These are phyloP conservation scores for Cymodocea nodosa DNA, from an alignment of 116 monocot species.

Conservation along the genomic window DNA sequence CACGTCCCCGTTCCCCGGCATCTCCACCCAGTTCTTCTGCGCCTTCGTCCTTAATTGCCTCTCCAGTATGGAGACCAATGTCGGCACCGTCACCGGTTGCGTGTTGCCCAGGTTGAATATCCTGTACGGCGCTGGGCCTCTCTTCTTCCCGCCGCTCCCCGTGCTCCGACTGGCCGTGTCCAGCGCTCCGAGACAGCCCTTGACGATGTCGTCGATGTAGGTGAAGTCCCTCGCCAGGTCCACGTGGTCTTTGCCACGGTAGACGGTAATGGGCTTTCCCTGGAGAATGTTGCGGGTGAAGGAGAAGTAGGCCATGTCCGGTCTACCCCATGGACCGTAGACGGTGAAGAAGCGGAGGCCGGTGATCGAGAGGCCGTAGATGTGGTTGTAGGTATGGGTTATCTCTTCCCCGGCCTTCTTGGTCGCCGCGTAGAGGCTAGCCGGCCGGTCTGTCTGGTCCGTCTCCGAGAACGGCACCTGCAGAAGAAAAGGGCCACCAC, in stretches of 20 bases:
- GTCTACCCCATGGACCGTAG: constrained; percentile 66
- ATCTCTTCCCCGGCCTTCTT: constrained; percentile 75
- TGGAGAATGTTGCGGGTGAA: constrained; percentile 68
- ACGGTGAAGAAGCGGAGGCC: constrained; percentile 73
- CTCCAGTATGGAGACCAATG: constrained; percentile 48
- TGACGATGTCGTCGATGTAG: constrained; percentile 71
- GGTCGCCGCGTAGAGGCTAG: constrained; percentile 63
- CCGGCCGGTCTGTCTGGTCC: constrained; percentile 56
- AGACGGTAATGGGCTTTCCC: constrained; percentile 59
- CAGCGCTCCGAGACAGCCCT: constrained; percentile 46
- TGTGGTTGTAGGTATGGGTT: constrained; percentile 70
- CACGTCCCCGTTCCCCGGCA: constrained; percentile 73
- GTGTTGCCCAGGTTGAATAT: constrained; percentile 70
- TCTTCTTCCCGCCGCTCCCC: constrained; percentile 48
- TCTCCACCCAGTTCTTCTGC: constrained; percentile 50
- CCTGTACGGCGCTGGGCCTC: constrained; percentile 45
- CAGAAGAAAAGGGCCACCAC: not conserved
- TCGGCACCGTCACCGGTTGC: constrained; percentile 61
- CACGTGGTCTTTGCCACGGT: constrained; percentile 30
- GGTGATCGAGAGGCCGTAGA: constrained; percentile 63
- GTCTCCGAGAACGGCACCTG: constrained; percentile 42
- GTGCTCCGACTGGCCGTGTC: constrained; percentile 56
- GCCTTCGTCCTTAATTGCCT: constrained; percentile 37
- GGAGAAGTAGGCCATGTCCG: constrained; percentile 77
- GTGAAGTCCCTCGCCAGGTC: constrained; percentile 67